Base-by-base conservation (phyloP, 2,329 filamentous ascomycete genomes). In the Pseudogymnoascus sp. region DNA sequence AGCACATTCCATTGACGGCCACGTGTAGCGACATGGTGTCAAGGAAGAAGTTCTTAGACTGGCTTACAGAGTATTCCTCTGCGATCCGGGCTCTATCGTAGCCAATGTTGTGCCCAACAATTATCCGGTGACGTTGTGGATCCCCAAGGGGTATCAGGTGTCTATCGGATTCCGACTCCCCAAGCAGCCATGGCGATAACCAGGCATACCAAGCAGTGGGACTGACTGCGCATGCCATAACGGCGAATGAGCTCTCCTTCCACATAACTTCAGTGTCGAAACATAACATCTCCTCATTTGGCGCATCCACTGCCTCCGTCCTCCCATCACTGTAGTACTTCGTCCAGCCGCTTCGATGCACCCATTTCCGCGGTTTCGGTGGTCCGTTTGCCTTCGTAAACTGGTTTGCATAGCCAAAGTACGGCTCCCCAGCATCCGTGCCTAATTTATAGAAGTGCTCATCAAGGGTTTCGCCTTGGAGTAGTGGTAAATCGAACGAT, bases 11-110 rank as follows among this genome's bases (percentile, higher is more conserved):
- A 73, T 99, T 99, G 23, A 96, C 93, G 2, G 96, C 96, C 6
- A 96, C 93, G 73, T 99, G 95, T 18, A 99, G 79, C 1, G 93
- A 97, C 95, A 99, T 99, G 31, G 95, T 99, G 74, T 99, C 95
- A 61, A 99, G 77, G 73, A 96, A 99, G 46, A 85, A 88, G 69
- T 92, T 97, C 40, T 86, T 85, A 0, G 91, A 88, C 74, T 97
- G 93, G 62, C 85, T 80, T 42, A 97, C 76, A 70, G 88, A 83
- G 73, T 99, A 99, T 74, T 99, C 95, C 73, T 99, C 95, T 18
- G 87, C 76, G 62, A 97, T 85, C 37, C 96, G 84, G 14, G 93
- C 93, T 23, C 95, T 84, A 73, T 99, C 95, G 73, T 96, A 99
- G 18, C 95, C 95, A 64, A 99, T 86, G 68, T 99, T 99, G 76